A percentile compares a stretch with the other conserved stretches of the same genome.
Conservation (phyloP, 495 filamentous ascomycete genomes). For the Penicillium salamii region DNA sequence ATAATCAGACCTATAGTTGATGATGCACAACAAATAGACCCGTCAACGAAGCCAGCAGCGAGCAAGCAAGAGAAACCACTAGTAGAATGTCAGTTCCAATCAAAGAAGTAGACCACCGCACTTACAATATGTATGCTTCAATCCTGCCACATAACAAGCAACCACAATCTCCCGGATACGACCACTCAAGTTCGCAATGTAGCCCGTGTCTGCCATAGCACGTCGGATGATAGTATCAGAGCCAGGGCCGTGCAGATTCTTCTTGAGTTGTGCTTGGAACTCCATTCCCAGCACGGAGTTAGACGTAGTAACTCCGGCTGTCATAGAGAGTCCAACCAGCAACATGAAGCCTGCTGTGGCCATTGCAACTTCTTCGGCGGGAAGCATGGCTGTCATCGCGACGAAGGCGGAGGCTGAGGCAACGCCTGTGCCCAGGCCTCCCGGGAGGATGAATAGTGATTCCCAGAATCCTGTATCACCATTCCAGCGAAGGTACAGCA, state of each 20-base stretch:
- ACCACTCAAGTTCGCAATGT: constrained; percentile 32
- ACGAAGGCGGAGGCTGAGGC: constrained; percentile 54
- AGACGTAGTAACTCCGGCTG: constrained; percentile 47
- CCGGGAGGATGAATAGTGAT: constrained; percentile 61
- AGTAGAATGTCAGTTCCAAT: background rate
- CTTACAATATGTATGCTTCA: constrained; percentile 39
- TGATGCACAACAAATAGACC: constrained; percentile 31
- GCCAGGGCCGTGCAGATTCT: constrained; percentile 25
- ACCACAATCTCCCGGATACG: constrained; percentile 34
- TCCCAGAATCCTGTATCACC: constrained; percentile 59
- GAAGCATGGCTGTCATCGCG: constrained; percentile 51
- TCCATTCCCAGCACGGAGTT: constrained; percentile 41
- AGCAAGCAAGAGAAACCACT: constrained; percentile 33
- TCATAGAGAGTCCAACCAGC: constrained; percentile 48
- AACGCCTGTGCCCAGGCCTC: constrained; percentile 55
- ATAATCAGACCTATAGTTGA: constrained; percentile 9
- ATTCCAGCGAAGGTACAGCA: constrained; percentile 59
- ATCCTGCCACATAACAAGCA: constrained; percentile 30
- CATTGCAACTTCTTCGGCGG: constrained; percentile 51
- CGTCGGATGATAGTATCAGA: constrained; percentile 31
- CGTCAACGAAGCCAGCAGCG: constrained; percentile 24
- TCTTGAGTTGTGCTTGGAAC: constrained; percentile 30
- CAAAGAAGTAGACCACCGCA: background rate
- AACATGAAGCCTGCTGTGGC: constrained; percentile 55
- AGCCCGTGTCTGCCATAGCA: constrained; percentile 35